Evolutionary conservation across 2,329 filamentous ascomycete species (phyloP), one percentile per base, ranked within the genome.

Genomic region (Pseudogymnoascus sp.): DNA sequence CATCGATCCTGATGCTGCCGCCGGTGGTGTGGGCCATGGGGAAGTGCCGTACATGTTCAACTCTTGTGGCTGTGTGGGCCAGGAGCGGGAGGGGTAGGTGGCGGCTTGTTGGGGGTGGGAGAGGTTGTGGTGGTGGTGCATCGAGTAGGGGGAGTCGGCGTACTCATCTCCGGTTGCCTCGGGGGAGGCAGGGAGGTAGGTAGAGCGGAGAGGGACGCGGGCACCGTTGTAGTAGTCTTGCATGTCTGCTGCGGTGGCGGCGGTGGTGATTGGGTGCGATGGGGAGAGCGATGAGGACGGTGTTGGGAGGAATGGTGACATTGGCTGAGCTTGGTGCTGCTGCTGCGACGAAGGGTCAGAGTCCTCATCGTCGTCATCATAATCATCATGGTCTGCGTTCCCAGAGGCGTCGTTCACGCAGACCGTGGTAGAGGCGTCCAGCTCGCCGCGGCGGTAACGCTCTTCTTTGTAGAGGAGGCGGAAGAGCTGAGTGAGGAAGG

Each of bases 401-500:
- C 41, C 14, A 3, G 41, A 20, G 22, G 20, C 6, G 25, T 30
- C 43, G n/a, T 30, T 50, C 7, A 50, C 25, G n/a, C 2, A 50
- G 14, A 50, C 25, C 5, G 25, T 50, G 16, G 43, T 1, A 3
- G 43, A 50, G 22, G 14, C 43, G 8, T 50, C 43, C 7, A 86
- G 81, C 66, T 84, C 81, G 25, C 77, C 79, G 43, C 79, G 78
- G 64, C 74, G 79, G 66, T 73, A 85, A 4, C 79, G 74, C 68
- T 86, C 82, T 64, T 87, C 81, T 30, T 75, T 71, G 61, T 73
- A 77, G 0, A 84, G 84, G 30, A 87, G 78, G 63, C 79, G 81
- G 73, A 87, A 87, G 7, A 87, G 80, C 67, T 87, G 83, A 60
- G 77, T 80, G 7, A 87, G 68, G 57, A 78, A 83, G 0, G 77